Percentiles rank a stretch among this genome's conserved stretches.
phyloP scores from a whole-genome alignment of 1,284 basidiomycete species.

The Ustilago nuda region DNA sequence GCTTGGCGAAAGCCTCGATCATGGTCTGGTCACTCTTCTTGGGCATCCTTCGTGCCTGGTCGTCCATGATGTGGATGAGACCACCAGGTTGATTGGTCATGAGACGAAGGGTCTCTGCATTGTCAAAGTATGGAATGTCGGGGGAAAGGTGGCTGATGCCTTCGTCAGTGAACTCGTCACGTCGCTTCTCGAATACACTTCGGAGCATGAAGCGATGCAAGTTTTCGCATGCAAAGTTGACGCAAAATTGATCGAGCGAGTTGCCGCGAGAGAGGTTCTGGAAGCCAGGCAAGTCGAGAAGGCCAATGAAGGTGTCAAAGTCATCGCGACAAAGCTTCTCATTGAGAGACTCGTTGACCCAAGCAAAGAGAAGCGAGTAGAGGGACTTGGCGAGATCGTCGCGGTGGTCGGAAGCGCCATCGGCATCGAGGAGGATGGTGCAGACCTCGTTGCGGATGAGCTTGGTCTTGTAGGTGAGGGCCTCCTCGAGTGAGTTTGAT shows the following conservation, averaged over 20 bases:
- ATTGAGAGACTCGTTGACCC: constrained; percentile 97
- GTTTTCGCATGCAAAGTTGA: constrained; percentile 95
- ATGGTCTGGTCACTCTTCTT: constrained; percentile 94
- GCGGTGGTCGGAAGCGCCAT: constrained; percentile 89
- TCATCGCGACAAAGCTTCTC: constrained; percentile 76
- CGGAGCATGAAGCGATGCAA: constrained; percentile 86
- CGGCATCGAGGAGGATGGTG: constrained; percentile 93
- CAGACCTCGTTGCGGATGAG: constrained; percentile 93
- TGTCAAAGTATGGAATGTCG: constrained; percentile 86
- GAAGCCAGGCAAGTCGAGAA: constrained; percentile 94
- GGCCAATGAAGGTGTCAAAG: constrained; percentile 82
- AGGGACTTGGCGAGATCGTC: constrained; percentile 93
- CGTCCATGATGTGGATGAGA: constrained; percentile 96
- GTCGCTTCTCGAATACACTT: constrained; percentile 81
- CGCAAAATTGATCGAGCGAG: constrained; percentile 93
- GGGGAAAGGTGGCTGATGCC: constrained; percentile 81
- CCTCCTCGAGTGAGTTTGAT: constrained; percentile 80
- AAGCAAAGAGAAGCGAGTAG: constrained; percentile 93
- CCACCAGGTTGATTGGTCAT: constrained; percentile 89
- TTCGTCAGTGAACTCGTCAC: constrained; percentile 84
- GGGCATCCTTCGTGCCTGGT: constrained; percentile 84
- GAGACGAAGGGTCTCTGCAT: constrained; percentile 87
- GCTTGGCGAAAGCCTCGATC: constrained; percentile 92
- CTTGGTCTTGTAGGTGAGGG: constrained; percentile 90
- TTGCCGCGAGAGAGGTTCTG: constrained; percentile 77